phyloP scores from a whole-genome alignment of 1,284 basidiomycete species.

The Dichomitus squalens region DNA sequence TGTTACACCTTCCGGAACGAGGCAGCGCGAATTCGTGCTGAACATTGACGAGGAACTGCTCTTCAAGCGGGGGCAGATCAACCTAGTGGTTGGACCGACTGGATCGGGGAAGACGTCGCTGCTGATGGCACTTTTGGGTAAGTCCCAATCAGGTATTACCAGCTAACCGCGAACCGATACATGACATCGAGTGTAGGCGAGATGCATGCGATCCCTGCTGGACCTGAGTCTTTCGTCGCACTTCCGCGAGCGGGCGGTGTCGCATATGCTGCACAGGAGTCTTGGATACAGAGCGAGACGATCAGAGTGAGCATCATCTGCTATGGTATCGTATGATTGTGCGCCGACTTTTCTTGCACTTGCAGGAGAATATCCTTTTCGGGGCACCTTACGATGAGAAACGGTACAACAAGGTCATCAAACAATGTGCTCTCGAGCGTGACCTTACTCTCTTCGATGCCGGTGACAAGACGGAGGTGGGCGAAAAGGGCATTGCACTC shows the following conservation, averaged over 20 bases:
- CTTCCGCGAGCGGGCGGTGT: conserved; percentile 66
- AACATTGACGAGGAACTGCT: conserved; percentile 50
- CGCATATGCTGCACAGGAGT: conserved; percentile 74
- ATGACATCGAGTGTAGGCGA: conserved; percentile 38
- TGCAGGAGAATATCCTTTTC: conserved; percentile 49
- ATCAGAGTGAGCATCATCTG: too few species aligned
- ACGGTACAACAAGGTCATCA: conserved; percentile 51
- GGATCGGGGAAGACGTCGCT: conserved; percentile 52
- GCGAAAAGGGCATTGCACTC: conserved; percentile 68
- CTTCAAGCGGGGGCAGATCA: conserved; percentile 59
- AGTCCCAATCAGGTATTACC: too few species aligned
- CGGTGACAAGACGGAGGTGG: conserved; percentile 72
- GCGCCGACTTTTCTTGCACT: too few species aligned
- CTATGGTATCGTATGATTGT: too few species aligned
- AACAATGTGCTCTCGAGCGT: conserved; percentile 63
- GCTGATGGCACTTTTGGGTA: conserved; percentile 55
- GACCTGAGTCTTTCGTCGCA: conserved; percentile 60
- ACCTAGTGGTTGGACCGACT: conserved; percentile 64
- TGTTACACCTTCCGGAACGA: conserved; percentile 6
- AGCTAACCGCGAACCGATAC: not conserved
- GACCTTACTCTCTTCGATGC: conserved; percentile 71
- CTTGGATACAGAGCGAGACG: conserved; percentile 43
- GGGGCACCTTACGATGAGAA: conserved; percentile 43
- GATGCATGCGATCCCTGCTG: conserved; percentile 56
- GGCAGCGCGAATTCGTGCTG: conserved; percentile 46